Evolutionary conservation across 139 green algal genomes (phyloP).

Genomic region (Tetratostichococcus sp.): DNA sequence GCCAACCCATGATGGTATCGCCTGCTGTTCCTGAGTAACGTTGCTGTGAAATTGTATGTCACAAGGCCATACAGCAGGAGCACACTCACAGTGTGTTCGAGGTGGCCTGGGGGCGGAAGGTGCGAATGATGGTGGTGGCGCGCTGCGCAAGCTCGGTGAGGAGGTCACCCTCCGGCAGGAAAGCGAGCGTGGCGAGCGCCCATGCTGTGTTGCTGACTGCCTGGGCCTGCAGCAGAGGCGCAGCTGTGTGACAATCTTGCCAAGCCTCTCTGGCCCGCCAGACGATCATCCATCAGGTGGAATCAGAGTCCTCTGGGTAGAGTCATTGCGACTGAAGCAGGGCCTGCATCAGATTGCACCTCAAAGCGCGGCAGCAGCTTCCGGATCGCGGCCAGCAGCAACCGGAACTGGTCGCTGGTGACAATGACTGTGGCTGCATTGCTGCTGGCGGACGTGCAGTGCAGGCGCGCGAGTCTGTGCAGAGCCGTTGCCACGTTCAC

Average conservation of each 20-base stretch:
- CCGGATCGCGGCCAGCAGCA: constrained; percentile 22
- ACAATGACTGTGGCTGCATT: constrained; percentile 11
- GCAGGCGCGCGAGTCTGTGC: constrained; percentile 40
- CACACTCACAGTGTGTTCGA: neutral
- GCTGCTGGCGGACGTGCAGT: constrained; percentile 1
- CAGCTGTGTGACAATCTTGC: too few species aligned
- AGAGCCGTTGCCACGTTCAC: constrained; percentile 39
- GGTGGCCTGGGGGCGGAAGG: constrained; percentile 15
- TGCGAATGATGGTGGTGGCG: constrained; percentile 22
- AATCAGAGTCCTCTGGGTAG: too few species aligned
- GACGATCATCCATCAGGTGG: too few species aligned
- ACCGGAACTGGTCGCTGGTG: constrained; percentile 21
- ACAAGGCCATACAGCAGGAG: too few species aligned
- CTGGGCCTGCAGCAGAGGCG: neutral
- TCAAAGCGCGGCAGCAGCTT: constrained; percentile 36
- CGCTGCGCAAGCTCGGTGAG: constrained; percentile 28
- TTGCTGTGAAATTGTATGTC: too few species aligned
- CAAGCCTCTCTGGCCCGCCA: too few species aligned
- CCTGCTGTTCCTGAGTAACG: too few species aligned
- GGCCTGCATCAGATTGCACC: neutral
- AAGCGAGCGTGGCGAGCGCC: constrained; percentile 28
- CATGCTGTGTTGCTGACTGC: neutral
- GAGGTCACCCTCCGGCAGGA: constrained; percentile 22
- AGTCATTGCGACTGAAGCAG: too few species aligned
- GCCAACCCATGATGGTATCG: too few species aligned